Conservation (phyloP, 345 rosid genomes). For the Ricinus communis region DNA sequence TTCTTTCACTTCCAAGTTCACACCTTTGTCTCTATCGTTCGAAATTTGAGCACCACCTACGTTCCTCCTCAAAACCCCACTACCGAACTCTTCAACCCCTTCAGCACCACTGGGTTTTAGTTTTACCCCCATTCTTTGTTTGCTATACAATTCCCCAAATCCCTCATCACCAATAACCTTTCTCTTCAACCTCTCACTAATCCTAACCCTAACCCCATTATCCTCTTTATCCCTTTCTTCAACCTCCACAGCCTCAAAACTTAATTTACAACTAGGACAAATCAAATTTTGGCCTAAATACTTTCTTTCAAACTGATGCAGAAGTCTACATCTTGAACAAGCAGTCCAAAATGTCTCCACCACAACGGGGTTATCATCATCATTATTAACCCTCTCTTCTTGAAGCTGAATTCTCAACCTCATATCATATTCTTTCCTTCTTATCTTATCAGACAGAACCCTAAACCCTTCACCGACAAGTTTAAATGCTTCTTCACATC, state of each 20-base stretch:
- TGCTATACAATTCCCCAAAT: background rate
- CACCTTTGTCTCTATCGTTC: background rate
- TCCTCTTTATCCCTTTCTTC: slow-evolving; percentile 29
- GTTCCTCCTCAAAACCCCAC: slow-evolving; percentile 28
- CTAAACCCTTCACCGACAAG: slow-evolving; percentile 73
- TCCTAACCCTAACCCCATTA: slow-evolving; percentile 23
- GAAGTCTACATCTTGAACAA: slow-evolving; percentile 62
- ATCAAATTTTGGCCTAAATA: slow-evolving; percentile 69
- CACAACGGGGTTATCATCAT: slow-evolving; percentile 20
- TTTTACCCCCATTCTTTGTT: slow-evolving; percentile 8
- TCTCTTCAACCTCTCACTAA: slow-evolving; percentile 33
- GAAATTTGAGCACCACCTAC: slow-evolving; percentile 22
- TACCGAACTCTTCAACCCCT: slow-evolving; percentile 10
- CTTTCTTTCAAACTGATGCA: slow-evolving; percentile 77
- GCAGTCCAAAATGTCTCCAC: slow-evolving; percentile 58
- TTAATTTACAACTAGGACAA: slow-evolving; percentile 69
- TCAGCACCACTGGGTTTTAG: slow-evolving; percentile 20
- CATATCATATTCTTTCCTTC: slow-evolving; percentile 75
- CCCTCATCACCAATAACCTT: slow-evolving; percentile 14
- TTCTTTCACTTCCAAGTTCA: background rate
- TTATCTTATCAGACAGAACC: slow-evolving; percentile 60
- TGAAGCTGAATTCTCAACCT: slow-evolving; percentile 69
- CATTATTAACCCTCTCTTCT: slow-evolving; percentile 46
- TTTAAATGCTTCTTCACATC: slow-evolving; percentile 88
- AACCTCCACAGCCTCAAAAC: slow-evolving; percentile 70